Percentiles rank a stretch among this genome's conserved stretches.
Evolutionary conservation across 2,329 filamentous ascomycete genomes (phyloP).

Genomic region (Chrysosporium queenslandicum): DNA sequence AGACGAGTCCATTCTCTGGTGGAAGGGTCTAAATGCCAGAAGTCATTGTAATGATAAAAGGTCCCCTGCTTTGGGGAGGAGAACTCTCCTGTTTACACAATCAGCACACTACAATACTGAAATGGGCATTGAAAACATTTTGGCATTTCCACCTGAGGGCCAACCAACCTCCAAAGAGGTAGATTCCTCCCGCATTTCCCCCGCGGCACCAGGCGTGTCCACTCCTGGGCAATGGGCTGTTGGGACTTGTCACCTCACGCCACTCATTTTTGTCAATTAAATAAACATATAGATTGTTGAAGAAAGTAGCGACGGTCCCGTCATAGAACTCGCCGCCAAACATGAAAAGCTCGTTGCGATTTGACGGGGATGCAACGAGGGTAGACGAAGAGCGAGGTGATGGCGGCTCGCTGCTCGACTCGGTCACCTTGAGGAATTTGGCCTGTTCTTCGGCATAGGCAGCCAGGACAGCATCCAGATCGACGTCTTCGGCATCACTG

Average conservation of each 20-base stretch:
- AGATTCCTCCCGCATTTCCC: slow-evolving; percentile 74
- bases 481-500: slow-evolving; percentile 83
- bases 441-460: slow-evolving; percentile 91
- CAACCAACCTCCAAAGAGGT: slow-evolving; percentile 65
- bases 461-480: slow-evolving; percentile 84
- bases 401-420: slow-evolving; percentile 63
- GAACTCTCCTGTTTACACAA: slow-evolving; percentile 56
- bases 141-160: neutral
- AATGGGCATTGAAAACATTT: neutral
- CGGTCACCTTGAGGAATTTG: slow-evolving; percentile 86
- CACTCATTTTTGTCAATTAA: slow-evolving; percentile 80
- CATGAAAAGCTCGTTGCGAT: slow-evolving; percentile 76
- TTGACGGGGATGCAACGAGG: slow-evolving; percentile 72
- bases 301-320: slow-evolving; percentile 67
- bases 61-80: slow-evolving; percentile 94
- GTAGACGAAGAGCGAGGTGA: slow-evolving; percentile 69
- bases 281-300: slow-evolving; percentile 57
- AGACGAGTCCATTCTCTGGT: slow-evolving; percentile 84
- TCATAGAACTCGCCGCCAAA: slow-evolving; percentile 97
- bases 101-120: neutral
- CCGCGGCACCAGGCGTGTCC: slow-evolving; percentile 93
- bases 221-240: slow-evolving; percentile 78
- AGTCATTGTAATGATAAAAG: slow-evolving; percentile 98
- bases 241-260: slow-evolving; percentile 81
- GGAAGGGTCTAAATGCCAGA: slow-evolving; percentile 81